A percentile compares a stretch with the other conserved stretches of the same genome.
Evolutionary conservation across 371 early-diverging fungal species (phyloP).

Genomic region (Rhizopus microsporus): DNA sequence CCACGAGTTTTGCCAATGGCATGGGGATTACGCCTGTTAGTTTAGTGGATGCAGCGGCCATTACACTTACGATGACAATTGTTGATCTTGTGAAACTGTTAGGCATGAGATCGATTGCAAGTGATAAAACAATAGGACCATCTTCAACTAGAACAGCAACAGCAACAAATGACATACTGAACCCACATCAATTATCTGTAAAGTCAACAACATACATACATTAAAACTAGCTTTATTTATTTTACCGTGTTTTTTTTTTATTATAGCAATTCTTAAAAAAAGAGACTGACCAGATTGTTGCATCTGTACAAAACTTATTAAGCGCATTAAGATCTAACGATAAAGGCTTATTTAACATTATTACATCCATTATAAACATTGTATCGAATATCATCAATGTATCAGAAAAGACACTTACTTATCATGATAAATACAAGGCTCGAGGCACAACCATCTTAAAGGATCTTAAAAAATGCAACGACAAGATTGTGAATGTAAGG

Average conservation of each 20-base stretch:
- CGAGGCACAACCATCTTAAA: conserved; percentile 60
- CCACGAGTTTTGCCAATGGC: conserved; percentile 79
- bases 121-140: neutral
- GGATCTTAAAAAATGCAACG: conserved; percentile 70
- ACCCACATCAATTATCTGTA: conserved; percentile 34
- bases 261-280: conserved; percentile 72
- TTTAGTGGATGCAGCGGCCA: conserved; percentile 77
- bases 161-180: conserved; percentile 10
- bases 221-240: neutral
- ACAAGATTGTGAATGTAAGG: conserved; percentile 70
- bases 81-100: conserved; percentile 75
- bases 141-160: neutral
- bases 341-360: conserved; percentile 34
- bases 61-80: conserved; percentile 73
- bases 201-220: conserved; percentile 7
- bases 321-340: conserved; percentile 63
- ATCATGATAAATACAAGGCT: conserved; percentile 41
- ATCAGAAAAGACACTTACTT: conserved; percentile 48
- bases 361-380: conserved; percentile 69
- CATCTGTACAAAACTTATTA: conserved; percentile 82
- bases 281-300: conserved; percentile 86
- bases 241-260: conserved; percentile 6
- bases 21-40: conserved; percentile 69
- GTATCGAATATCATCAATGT: conserved; percentile 44
- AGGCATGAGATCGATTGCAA: conserved; percentile 39